Evolutionary conservation across 306 rosid species (phyloP), one percentile per base, ranked within the genome.

Genomic region (Castanopsis chinensis): DNA sequence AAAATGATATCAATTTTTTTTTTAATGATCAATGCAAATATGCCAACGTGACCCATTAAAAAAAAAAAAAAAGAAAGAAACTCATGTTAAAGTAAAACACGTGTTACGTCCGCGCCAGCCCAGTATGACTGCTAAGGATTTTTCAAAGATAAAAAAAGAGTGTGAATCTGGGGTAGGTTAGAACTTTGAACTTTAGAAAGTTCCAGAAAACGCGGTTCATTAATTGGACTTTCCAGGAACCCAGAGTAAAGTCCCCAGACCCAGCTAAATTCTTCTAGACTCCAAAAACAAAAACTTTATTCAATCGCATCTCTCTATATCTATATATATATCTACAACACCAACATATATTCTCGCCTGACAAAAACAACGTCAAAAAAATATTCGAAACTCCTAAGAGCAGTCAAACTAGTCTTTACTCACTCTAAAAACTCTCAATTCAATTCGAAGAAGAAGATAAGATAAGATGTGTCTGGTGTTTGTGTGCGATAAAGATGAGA

Each of bases 401-500:
- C 32, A 51, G 64, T 41, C 52, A 51, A 41, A 41, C 45, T 6
- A 37, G 43, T 37, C 43, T n/a, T n/a, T n/a, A n/a, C n/a, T n/a
- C n/a, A n/a, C n/a, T n/a, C n/a, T n/a, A n/a, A n/a, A n/a, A n/a
- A n/a, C n/a, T n/a, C n/a, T n/a, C n/a, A n/a, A n/a, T n/a, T 37
- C 43, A 37, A 37, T 37, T 41, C 8, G 58, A 17, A 64, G 17
- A 45, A 61, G n/a, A n/a, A n/a, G n/a, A n/a, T n/a, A n/a, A n/a
- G 27, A 25, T 25, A 25, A 25, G 88, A 92, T 91, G 99, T 95
- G 97, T 86, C 49, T 92, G n/a, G 96, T 95, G 72, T 95, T 92
- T 71, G 92, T 91, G 17, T 92, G 99, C 49, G 97, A 92, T 35
- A 73, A 92, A 68, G 87, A 91, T 5, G 92, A 94, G 79, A 83